Evolutionary conservation across 2,329 filamentous ascomycete genomes (phyloP), one percentile per base, ranked within the genome.

Genomic region (Periconia sp.): DNA sequence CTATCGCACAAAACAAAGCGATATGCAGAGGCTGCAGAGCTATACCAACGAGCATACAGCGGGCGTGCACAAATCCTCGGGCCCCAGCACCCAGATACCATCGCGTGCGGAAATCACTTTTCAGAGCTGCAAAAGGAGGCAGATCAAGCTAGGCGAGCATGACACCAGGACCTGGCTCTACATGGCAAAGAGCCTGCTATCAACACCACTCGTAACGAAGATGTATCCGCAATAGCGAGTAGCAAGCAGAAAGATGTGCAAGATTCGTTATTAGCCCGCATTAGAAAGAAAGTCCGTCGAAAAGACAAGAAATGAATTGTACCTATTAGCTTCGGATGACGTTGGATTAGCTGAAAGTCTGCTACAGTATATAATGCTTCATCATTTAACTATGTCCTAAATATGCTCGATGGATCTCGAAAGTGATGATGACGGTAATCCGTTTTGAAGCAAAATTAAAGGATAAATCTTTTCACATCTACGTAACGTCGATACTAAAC

Each of bases 51-150:
- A n/a, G n/a, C n/a, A n/a, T n/a, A n/a, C n/a, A n/a, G n/a, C n/a
- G 37, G 37, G 11, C 18, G 11, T 22, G 19, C 10, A 19, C 39
- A 38, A 10, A 25, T 28, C 16, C 36, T 47, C 28, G 44, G 44
- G 13, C n/a, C 32, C 7, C 19, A 42, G 30, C 44, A 47, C 26
- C 39, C 44, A 38, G 22, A 15, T 25, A 46, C 37, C n/a, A 41
- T 46, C 35, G 23, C 32, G 48, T 36, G 10, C 28, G 35, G 16
- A 42, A 42, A 13, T 49, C 41, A 3, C 19, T 28, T 28, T 13
- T 28, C 25, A 28, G 25, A 11, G 25, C 11, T 28, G 25, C 18
- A 17, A 17, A 4, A 33, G 19, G 30, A 33, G 18, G 30, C 13
- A 17, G 19, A 33, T n/a, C 30, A 33, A 21, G 12, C 30, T 16